Base-by-base conservation (phyloP, 2,329 filamentous ascomycete genomes). In the Dothistroma pini region DNA sequence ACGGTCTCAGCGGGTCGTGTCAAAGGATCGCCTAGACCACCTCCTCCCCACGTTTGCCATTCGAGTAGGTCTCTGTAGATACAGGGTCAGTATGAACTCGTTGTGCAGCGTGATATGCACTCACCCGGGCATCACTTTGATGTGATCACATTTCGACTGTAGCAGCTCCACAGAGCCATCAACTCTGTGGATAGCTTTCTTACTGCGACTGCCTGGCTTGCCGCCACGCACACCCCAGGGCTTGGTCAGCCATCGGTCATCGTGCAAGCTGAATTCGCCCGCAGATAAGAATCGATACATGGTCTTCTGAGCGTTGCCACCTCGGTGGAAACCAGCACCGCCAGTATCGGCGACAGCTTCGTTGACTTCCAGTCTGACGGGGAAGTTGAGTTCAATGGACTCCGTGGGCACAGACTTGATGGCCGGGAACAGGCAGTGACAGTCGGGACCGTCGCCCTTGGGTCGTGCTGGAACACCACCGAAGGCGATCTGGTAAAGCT, bases 401-500 rank as follows among this genome's bases (percentile, higher is more conserved):
- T 70, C 68, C 1, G 68, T 70, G 1, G 68, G 68, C 34, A 70
- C 68, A 50, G 60, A 63, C 56, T 70, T 70, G 62, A 70, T 70
- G 1, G 66, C 66, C 2, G 68, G 66, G 62, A 69, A 70, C 22
- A 69, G 54, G 50, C 68, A 70, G 38, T 69, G 68, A 25, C 68
- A 70, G 34, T 69, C 68, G 10, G 68, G 68, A n/a, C 68, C 68
- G 38, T 70, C 68, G 10, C 68, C 68, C 48, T 69, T 70, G 0
- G 68, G 68, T 49, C 68, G 52, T 9, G 68, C 68, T 1, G 68
- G 66, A 1, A 70, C 68, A 3, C 68, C 68, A 1, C 68, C 68
- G 51, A 69, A 70, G 4, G 68, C 68, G 41, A 70, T 70, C 56
- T 70, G 68, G 66, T 82, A 82, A 10, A 81, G 74, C 56, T 80